phyloP scores from a whole-genome alignment of 164 flowering plant species.

The Warburgia ugandensis region DNA sequence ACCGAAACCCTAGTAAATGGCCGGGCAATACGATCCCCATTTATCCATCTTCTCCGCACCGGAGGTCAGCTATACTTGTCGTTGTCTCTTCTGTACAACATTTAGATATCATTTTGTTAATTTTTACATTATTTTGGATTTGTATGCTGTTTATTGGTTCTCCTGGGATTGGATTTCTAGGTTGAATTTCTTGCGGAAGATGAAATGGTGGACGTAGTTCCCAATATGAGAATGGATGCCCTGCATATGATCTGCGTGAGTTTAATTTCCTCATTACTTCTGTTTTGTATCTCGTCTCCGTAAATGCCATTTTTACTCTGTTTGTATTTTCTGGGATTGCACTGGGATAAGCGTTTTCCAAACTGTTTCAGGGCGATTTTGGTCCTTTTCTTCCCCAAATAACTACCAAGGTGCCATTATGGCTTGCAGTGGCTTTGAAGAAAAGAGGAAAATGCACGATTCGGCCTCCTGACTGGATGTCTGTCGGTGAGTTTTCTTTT shows the following conservation, averaged over 20 bases:
- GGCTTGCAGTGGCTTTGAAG: slow-evolving; percentile 86
- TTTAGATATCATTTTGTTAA: not conserved
- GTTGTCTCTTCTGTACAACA: not conserved
- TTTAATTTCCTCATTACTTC: not conserved
- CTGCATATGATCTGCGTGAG: slow-evolving; percentile 38
- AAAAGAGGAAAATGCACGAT: slow-evolving; percentile 86
- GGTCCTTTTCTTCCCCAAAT: slow-evolving; percentile 85
- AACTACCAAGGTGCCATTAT: slow-evolving; percentile 58
- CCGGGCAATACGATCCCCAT: slow-evolving; percentile 62
- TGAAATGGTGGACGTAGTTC: slow-evolving; percentile 68
- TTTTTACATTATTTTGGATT: not conserved
- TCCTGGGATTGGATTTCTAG: slow-evolving; percentile 26
- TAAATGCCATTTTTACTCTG: too few species aligned
- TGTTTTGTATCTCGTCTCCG: not conserved
- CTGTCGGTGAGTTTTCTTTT: slow-evolving; percentile 46
- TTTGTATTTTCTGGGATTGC: too few species aligned
- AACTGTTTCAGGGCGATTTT: slow-evolving; percentile 81
- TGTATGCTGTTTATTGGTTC: not conserved
- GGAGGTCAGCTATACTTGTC: slow-evolving; percentile 36
- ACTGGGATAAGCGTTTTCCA: too few species aligned
- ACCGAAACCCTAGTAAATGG: slow-evolving; percentile 36
- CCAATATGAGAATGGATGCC: slow-evolving; percentile 63
- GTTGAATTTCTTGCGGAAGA: slow-evolving; percentile 84
- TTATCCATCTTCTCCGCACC: slow-evolving; percentile 53
- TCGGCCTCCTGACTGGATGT: slow-evolving; percentile 83